A percentile compares a stretch with the other conserved stretches of the same genome.
Conservation (phyloP, 345 rosid species). For the Euphorbia peplus region DNA sequence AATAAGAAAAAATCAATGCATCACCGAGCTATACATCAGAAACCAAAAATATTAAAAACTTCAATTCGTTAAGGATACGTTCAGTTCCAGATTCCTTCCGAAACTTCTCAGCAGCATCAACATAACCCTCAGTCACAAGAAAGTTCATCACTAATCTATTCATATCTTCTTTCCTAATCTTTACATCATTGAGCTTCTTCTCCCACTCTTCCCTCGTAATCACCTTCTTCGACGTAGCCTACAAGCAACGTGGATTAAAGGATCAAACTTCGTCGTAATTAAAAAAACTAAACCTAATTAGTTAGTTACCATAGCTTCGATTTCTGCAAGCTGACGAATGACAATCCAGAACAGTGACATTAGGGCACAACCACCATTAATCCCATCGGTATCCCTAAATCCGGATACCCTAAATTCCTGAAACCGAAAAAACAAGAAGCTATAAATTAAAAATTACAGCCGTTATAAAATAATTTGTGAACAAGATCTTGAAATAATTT, state of each 20-base stretch:
- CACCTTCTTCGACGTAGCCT: conserved; percentile 72
- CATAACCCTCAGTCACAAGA: conserved; percentile 94
- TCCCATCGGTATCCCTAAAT: conserved; percentile 29
- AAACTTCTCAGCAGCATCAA: conserved; percentile 90
- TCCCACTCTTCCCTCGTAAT: conserved; percentile 88
- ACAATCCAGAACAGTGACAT: conserved; percentile 61
- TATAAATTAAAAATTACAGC: not conserved
- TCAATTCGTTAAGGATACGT: conserved; percentile 96
- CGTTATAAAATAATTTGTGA: not conserved
- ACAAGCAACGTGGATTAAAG: no score
- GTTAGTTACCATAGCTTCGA: conserved; percentile 67
- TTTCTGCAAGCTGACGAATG: conserved; percentile 53
- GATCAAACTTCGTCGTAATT: no score
- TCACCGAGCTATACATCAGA: conserved; percentile 3
- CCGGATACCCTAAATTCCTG: conserved; percentile 12
- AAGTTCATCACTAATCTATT: conserved; percentile 96
- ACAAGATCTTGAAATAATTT: not conserved
- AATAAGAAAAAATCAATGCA: conserved; percentile 38
- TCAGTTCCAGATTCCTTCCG: conserved; percentile 89
- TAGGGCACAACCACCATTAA: conserved; percentile 41
- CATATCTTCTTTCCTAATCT: conserved; percentile 93
- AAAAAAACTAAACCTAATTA: not conserved
- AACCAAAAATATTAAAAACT: not conserved
- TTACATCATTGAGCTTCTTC: conserved; percentile 80
- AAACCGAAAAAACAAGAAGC: not conserved